A percentile compares a stretch with the other conserved stretches of the same genome.
phyloP scores from a whole-genome alignment of 140 eudicot species.

The Cichorium intybus region DNA sequence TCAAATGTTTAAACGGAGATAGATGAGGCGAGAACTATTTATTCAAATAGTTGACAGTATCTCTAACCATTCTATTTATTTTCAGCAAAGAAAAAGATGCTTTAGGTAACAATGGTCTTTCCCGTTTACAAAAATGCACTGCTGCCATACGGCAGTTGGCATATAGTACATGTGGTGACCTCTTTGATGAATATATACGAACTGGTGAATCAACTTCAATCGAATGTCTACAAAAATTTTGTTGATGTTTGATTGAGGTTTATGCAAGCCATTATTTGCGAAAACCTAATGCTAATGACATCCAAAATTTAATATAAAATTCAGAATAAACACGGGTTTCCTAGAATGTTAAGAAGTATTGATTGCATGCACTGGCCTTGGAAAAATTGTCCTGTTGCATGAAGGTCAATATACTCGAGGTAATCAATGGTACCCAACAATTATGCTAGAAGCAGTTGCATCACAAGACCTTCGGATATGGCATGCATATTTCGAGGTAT shows the following conservation, averaged over 20 bases:
- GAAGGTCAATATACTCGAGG: slow-evolving; percentile 4
- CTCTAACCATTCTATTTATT: background rate
- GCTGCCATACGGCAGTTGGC: background rate
- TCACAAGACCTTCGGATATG: slow-evolving; percentile 14
- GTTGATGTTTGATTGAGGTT: background rate
- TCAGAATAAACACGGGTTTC: background rate
- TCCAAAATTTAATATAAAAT: background rate
- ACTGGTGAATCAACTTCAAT: background rate
- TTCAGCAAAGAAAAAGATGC: no score
- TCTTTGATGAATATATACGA: background rate
- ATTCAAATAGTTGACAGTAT: background rate
- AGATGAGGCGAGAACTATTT: background rate
- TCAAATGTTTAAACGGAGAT: background rate
- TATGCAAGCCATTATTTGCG: background rate
- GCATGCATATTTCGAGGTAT: background rate
- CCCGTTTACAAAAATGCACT: background rate
- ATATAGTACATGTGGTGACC: background rate
- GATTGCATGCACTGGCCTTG: slow-evolving; percentile 9
- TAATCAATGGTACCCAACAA: no score
- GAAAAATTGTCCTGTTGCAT: slow-evolving; percentile 5
- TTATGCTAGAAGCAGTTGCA: background rate
- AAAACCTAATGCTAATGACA: background rate
- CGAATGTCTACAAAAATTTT: background rate
- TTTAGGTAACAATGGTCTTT: background rate
- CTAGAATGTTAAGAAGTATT: background rate